These are phyloP conservation scores for Rhizophagus sp. DNA, from an alignment of 192 early-diverging fungal genomes.

Conservation along the genomic window DNA sequence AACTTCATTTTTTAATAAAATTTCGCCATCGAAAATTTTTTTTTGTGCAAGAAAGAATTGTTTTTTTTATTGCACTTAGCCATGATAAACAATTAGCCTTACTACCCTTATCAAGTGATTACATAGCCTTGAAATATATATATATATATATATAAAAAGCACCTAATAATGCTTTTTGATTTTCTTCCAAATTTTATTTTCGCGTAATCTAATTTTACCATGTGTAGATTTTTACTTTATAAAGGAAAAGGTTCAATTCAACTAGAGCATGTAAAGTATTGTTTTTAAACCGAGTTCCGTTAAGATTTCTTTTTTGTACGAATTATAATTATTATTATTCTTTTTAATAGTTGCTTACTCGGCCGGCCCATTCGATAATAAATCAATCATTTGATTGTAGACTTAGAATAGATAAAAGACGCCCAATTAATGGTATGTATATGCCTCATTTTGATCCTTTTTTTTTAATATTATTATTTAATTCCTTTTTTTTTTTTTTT, in stretches of 20 bases:
- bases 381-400: conserved; percentile 79
- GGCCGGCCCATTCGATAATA: conserved; percentile 77
- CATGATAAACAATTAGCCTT: too few relatives aligned
- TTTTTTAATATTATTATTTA: background rate
- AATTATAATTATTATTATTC: background rate
- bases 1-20: too few relatives aligned
- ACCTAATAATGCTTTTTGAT: too few relatives aligned
- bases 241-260: conserved; percentile 77
- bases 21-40: too few relatives aligned
- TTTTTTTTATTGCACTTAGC: too few relatives aligned
- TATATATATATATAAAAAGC: too few relatives aligned
- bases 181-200: too few relatives aligned
- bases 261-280: conserved; percentile 59
- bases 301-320: background rate
- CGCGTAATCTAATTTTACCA: conserved; percentile 12
- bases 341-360: conserved; percentile 57
- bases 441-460: background rate
- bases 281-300: background rate
- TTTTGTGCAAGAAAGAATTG: too few relatives aligned
- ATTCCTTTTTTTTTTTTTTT: background rate
- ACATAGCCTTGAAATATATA: too few relatives aligned
- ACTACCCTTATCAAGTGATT: too few relatives aligned
- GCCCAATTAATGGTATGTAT: conserved; percentile 65
- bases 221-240: conserved; percentile 78
- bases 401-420: conserved; percentile 61